Percentiles rank a stretch among this genome's conserved stretches.
These are phyloP conservation scores for Zymoseptoria brevis DNA, from an alignment of 2,329 filamentous ascomycete species.

Conservation along the genomic window DNA sequence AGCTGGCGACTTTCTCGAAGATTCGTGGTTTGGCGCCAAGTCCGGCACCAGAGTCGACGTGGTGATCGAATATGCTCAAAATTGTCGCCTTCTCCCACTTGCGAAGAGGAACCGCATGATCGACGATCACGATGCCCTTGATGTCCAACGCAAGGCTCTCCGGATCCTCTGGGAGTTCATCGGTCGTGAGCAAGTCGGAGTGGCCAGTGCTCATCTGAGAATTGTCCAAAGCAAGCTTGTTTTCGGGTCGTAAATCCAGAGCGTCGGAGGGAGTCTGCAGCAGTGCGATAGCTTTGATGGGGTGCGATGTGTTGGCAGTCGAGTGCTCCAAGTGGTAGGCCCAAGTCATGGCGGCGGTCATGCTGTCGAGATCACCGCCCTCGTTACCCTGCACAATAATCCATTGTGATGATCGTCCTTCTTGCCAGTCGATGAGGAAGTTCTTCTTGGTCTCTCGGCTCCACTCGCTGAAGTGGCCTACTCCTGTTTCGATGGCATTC, in stretches of 20 bases:
- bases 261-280: conserved; percentile 41
- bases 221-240: conserved; percentile 39
- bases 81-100: conserved; percentile 39
- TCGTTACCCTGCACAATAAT: conserved; percentile 42
- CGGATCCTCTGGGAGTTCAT: conserved; percentile 41
- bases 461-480: conserved; percentile 45
- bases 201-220: conserved; percentile 41
- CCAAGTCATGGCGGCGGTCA: conserved; percentile 41
- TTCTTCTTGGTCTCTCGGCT: conserved; percentile 39
- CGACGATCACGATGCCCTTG: conserved; percentile 40
- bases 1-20: conserved; percentile 39
- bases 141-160: conserved; percentile 38
- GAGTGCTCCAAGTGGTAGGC: conserved; percentile 42
- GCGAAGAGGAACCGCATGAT: conserved; percentile 36
- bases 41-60: conserved; percentile 36
- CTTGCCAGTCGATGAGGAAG: conserved; percentile 43
- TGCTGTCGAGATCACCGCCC: conserved; percentile 38
- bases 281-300: conserved; percentile 40
- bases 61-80: conserved; percentile 42
- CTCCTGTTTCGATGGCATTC: conserved; percentile 34
- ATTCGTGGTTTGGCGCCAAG: conserved; percentile 37
- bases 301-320: conserved; percentile 35
- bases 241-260: conserved; percentile 42
- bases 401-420: conserved; percentile 36
- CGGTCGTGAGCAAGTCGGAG: conserved; percentile 40